A percentile compares a stretch with the other conserved stretches of the same genome.
Evolutionary conservation across 2,329 filamentous ascomycete species (phyloP).

Genomic region (Aspergillus sergii): DNA sequence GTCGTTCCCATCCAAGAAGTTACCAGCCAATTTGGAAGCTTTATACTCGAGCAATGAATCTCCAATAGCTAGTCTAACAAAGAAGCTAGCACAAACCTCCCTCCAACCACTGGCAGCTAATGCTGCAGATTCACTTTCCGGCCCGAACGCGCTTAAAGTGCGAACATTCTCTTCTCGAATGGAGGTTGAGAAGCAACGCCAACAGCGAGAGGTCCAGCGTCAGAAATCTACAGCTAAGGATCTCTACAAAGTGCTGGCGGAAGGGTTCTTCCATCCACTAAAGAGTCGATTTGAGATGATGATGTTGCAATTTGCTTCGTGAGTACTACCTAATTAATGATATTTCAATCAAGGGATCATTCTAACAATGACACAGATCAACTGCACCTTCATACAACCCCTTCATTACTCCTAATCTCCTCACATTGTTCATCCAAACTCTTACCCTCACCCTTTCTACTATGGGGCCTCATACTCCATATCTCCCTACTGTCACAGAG

Average conservation of each 20-base stretch:
- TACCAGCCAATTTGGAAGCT: slow-evolving; percentile 73
- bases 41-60: slow-evolving; percentile 61
- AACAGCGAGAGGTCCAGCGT: slow-evolving; percentile 46
- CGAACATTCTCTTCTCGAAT: slow-evolving; percentile 83
- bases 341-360: not conserved
- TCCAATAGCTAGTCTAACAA: slow-evolving; percentile 69
- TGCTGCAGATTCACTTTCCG: slow-evolving; percentile 77
- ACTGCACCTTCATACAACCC: slow-evolving; percentile 55
- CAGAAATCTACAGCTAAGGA: slow-evolving; percentile 70
- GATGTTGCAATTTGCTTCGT: slow-evolving; percentile 56
- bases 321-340: slow-evolving; percentile 20
- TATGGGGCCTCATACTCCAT: slow-evolving; percentile 75
- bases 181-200: slow-evolving; percentile 60
- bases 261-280: slow-evolving; percentile 84
- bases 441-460: slow-evolving; percentile 81
- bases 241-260: slow-evolving; percentile 73
- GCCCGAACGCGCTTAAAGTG: slow-evolving; percentile 83
- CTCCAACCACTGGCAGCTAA: slow-evolving; percentile 79
- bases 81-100: slow-evolving; percentile 69
- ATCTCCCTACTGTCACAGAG: slow-evolving; percentile 76
- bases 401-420: slow-evolving; percentile 72
- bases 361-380: slow-evolving; percentile 28
- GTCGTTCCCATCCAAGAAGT: slow-evolving; percentile 76
- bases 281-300: slow-evolving; percentile 75
- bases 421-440: slow-evolving; percentile 82